Evolutionary conservation across 331 rosid species (phyloP), one percentile per base, ranked within the genome.

Genomic region (Pyracantha coccinea): DNA sequence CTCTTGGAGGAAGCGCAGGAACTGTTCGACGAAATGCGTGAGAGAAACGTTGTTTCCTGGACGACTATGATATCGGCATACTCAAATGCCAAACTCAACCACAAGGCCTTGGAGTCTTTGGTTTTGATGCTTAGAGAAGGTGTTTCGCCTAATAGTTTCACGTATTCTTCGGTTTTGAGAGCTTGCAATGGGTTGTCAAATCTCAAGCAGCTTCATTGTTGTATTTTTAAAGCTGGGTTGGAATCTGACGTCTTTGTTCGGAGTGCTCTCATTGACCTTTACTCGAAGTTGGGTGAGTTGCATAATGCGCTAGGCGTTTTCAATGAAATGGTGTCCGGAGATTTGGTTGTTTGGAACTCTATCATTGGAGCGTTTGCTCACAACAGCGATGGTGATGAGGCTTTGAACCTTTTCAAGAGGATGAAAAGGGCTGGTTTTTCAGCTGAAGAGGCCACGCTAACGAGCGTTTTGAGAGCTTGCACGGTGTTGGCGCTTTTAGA

Each of bases 341-440:
- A 91, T 44, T 66, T 82, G 67, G 94, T 93, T 60, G 97, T 93
- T 77, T 93, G 97, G 96, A 93, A 80, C 81, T 89, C 98, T 54
- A 86, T 91, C 32, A 86, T 88, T 76, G 94, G 91, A 38, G 98
- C 91, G 31, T 87, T 87, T 79, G 97, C 97, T 58, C 98, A 91
- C 83, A 92, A 89, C 78, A 87, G 83, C 66, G 87, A 89, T 59
- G 91, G 97, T 24, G 87, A 91, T 70, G 97, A 91, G 72, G 97
- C 98, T 66, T 33, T 93, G 59, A n/a, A 64, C 47, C 83, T 91
- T 24, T 93, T 85, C 79, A 91, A 78, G 86, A 83, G 80, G 11
- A 93, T 93, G 98, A 89, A 90, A 71, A 78, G 87, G 31, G 83
- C 76, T 1, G 89, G 94, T 16, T 88, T 88, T 74, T 32, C 20